Evolutionary conservation across 2,329 filamentous ascomycete species (phyloP).

Genomic region (Bisporella sp.): DNA sequence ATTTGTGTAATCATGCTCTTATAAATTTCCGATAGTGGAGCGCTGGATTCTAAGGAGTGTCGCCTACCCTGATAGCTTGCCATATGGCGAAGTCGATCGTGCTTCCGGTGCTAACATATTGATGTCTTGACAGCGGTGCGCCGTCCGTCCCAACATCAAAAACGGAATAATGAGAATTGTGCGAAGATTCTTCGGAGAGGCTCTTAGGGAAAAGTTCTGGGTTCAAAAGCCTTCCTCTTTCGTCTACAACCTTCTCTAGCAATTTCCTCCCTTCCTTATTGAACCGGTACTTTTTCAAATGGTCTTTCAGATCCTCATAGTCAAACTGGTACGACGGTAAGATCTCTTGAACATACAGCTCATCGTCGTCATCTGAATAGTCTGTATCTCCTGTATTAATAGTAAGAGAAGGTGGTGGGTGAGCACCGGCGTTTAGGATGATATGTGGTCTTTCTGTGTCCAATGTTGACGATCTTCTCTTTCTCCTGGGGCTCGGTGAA

Average conservation of each 20-base stretch:
- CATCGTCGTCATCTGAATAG: conserved; percentile 30
- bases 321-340: conserved; percentile 33
- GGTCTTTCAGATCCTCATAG: conserved; percentile 36
- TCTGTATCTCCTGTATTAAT: conserved; percentile 28
- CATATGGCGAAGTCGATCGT: conserved; percentile 21
- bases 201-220: conserved; percentile 14
- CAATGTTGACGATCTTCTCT: conserved; percentile 8
- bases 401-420: background rate
- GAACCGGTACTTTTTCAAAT: conserved; percentile 37
- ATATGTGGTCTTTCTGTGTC: conserved; percentile 3
- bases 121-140: conserved; percentile 15
- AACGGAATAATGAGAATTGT: conserved; percentile 22
- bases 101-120: conserved; percentile 13
- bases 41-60: too few relatives aligned
- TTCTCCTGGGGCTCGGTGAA: background rate
- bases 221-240: conserved; percentile 12
- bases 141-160: conserved; percentile 22
- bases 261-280: conserved; percentile 33
- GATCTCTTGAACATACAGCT: conserved; percentile 32
- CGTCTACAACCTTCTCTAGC: conserved; percentile 25
- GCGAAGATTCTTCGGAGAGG: conserved; percentile 14
- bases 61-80: conserved; percentile 17
- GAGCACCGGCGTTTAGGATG: background rate
- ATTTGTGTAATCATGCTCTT: too few relatives aligned
- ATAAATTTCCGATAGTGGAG: too few relatives aligned